A percentile compares a stretch with the other conserved stretches of the same genome.
phyloP scores from a whole-genome alignment of 1,284 basidiomycete species.

The Singerocomus inundabilis region DNA sequence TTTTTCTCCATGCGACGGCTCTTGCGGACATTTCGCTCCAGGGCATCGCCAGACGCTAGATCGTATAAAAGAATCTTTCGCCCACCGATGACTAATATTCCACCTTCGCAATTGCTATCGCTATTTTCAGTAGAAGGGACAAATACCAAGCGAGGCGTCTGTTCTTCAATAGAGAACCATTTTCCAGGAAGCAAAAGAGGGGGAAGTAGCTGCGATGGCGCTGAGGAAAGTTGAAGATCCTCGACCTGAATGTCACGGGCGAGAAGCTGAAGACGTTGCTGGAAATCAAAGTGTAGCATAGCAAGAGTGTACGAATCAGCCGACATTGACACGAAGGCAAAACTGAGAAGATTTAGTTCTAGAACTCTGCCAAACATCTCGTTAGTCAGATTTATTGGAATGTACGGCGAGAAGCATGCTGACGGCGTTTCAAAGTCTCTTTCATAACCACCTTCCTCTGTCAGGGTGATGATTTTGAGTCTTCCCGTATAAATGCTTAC shows the following conservation, averaged over 20 bases:
- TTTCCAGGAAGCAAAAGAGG: slow-evolving; percentile 42
- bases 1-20: slow-evolving; percentile 51
- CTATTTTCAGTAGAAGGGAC: slow-evolving; percentile 25
- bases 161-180: slow-evolving; percentile 32
- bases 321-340: slow-evolving; percentile 59
- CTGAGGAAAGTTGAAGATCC: slow-evolving; percentile 52
- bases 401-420: slow-evolving; percentile 29
- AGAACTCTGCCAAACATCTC: slow-evolving; percentile 49
- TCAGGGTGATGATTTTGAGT: slow-evolving; percentile 57
- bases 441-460: slow-evolving; percentile 49
- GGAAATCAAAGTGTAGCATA: slow-evolving; percentile 68
- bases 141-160: slow-evolving; percentile 26
- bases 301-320: slow-evolving; percentile 54
- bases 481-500: slow-evolving; percentile 67
- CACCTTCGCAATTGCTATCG: slow-evolving; percentile 47
- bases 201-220: slow-evolving; percentile 48
- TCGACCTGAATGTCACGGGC: slow-evolving; percentile 54
- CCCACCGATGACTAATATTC: slow-evolving; percentile 70
- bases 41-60: slow-evolving; percentile 43
- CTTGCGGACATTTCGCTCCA: slow-evolving; percentile 54
- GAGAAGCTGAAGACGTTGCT: slow-evolving; percentile 57
- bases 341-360: slow-evolving; percentile 72
- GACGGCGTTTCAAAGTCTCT: slow-evolving; percentile 65
- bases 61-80: slow-evolving; percentile 61
- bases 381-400: slow-evolving; percentile 9